Evolutionary conservation across 495 filamentous ascomycete species (phyloP).

Genomic region (Penicillium malachiteum): DNA sequence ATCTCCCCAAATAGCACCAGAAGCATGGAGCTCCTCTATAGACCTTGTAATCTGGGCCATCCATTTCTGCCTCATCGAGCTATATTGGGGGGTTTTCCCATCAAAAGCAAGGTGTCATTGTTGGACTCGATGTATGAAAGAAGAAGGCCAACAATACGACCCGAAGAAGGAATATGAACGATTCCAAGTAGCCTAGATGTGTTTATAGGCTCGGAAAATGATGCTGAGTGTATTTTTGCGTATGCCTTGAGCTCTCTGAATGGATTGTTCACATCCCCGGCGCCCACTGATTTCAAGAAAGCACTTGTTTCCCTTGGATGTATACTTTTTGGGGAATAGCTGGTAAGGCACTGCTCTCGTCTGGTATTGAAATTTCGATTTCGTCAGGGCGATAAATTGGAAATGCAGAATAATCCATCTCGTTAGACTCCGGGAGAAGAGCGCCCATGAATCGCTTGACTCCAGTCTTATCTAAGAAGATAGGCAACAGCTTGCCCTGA

Average conservation of each 20-base stretch:
- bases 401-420: neutral
- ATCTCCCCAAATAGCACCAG: conserved; percentile 4
- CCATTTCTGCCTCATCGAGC: conserved; percentile 2
- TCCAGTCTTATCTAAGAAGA: neutral
- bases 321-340: neutral
- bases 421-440: neutral
- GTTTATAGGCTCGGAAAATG: neutral
- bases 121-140: conserved; percentile 1
- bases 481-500: neutral
- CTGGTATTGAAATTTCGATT: neutral
- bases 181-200: conserved; percentile 1
- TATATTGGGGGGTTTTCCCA: neutral
- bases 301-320: neutral
- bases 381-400: neutral
- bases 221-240: neutral
- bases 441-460: neutral
- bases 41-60: neutral
- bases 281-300: conserved; percentile 2
- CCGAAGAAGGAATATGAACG: conserved; percentile 5
- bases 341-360: neutral
- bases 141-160: conserved; percentile 3
- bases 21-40: conserved; percentile 2
- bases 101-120: neutral
- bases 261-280: neutral
- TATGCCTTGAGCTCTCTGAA: conserved; percentile 1